Evolutionary conservation across 1,284 basidiomycete genomes (phyloP).

Genomic region (Spongispora temasekensis): DNA sequence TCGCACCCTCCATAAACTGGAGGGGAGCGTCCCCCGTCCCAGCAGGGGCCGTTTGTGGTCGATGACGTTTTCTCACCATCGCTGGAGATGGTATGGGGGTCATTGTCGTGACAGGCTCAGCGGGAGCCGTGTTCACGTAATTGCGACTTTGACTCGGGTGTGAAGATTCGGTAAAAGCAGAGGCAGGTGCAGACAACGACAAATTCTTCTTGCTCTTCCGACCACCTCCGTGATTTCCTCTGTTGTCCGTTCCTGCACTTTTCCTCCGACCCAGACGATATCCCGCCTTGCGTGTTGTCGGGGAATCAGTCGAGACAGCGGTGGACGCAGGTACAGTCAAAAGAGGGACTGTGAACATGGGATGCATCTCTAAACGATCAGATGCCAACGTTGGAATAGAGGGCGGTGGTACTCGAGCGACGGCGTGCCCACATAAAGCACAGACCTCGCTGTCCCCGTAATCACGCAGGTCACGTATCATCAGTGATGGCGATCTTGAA

Average conservation of each 20-base stretch:
- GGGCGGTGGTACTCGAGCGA: conserved; percentile 1
- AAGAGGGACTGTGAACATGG: conserved; percentile 34
- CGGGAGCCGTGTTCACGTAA: not conserved
- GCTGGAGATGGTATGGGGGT: not conserved
- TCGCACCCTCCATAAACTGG: conserved; percentile 21
- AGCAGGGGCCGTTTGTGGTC: conserved; percentile 30
- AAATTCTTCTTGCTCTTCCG: not conserved
- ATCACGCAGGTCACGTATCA: conserved; percentile 5
- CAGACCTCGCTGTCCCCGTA: conserved; percentile 2
- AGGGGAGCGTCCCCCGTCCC: conserved; percentile 10
- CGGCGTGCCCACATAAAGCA: conserved; percentile 20
- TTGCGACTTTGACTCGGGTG: not conserved
- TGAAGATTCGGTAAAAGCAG: not conserved
- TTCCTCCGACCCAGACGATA: too few relatives aligned
- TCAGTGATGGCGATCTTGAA: conserved; percentile 14
- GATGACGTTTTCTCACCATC: conserved; percentile 8
- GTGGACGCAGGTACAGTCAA: conserved; percentile 22
- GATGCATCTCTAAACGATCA: conserved; percentile 17
- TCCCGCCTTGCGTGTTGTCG: not conserved
- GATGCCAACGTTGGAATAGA: not conserved
- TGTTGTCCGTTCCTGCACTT: not conserved
- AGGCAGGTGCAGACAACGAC: too few relatives aligned
- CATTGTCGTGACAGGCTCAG: not conserved
- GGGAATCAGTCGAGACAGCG: not conserved
- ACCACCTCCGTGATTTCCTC: not conserved